phyloP scores from a whole-genome alignment of 2,329 filamentous ascomycete genomes.

The Penicillium sp. region DNA sequence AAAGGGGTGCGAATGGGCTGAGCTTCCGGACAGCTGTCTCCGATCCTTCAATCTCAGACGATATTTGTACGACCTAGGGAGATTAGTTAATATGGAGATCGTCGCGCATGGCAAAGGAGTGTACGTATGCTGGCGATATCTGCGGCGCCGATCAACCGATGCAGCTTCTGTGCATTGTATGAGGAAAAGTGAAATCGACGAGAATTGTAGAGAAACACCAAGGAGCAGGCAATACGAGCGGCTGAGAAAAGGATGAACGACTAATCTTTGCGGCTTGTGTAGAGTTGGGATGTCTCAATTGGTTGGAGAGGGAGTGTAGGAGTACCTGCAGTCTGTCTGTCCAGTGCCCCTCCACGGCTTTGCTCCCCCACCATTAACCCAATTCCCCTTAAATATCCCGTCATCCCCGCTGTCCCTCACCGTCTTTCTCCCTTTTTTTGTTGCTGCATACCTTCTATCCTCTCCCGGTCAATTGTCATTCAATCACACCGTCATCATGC shows the following conservation, averaged over 20 bases:
- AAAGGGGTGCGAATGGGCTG: background rate
- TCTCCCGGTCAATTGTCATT: constrained; percentile 7
- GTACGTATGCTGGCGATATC: constrained; percentile 10
- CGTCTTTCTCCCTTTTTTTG: constrained; percentile 16
- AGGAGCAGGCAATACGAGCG: background rate
- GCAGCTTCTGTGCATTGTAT: background rate
- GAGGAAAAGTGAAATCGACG: background rate
- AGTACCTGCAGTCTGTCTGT: background rate
- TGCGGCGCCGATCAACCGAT: background rate
- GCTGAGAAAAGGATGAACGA: background rate
- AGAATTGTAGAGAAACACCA: background rate
- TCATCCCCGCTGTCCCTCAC: constrained; percentile 14
- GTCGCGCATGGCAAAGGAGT: constrained; percentile 8
- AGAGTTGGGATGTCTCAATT: background rate
- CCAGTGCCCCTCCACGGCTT: background rate
- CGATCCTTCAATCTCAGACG: background rate
- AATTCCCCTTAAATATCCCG: constrained; percentile 25
- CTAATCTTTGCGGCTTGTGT: background rate
- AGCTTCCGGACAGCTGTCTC: background rate
- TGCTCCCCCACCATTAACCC: constrained; percentile 14
- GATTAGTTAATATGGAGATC: constrained; percentile 10
- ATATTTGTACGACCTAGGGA: background rate
- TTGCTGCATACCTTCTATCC: constrained; percentile 16
- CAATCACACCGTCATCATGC: constrained; percentile 58
- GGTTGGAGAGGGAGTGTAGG: background rate